Evolutionary conservation across 179 eudicot species (phyloP), one percentile per base, ranked within the genome.

Genomic region (Beta lomatogona): DNA sequence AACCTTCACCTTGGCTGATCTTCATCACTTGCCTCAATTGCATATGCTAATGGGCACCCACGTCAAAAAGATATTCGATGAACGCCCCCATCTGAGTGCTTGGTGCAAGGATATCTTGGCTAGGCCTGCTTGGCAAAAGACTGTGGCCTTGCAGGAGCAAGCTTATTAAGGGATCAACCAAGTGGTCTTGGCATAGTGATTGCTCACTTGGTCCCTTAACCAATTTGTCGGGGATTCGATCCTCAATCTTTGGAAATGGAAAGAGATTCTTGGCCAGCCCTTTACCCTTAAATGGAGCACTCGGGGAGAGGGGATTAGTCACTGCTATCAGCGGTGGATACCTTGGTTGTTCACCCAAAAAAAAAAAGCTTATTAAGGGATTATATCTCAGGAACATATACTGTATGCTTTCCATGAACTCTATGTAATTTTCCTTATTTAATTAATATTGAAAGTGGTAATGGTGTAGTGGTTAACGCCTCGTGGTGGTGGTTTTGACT

Each of bases 91-190:
- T 67, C 85, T 88, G 18, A 83, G 63, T 15, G 87, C 86, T 4
- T 90, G 93, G 93, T 77, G 83, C 41, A 22, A 75, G 61, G 78
- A 86, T 5, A 84, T 90, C 70, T 66, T 84, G 74, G 82, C 87
- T 75, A 83, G 93, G 55, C 91, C 88, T 3, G 77, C 91, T 31
- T 90, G 91, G 91, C 72, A 71, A 13, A 86, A 88, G 86, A 48
- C 70, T 55, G 4, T 53, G 65, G 54, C 18, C 41, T 25, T 31
- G 25, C 67, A 67, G 22, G 55, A 31, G 12, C 25, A 57, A 61
- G 70, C 41, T 36, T 45, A 64, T 65, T 25, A 25, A 25, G 28
- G 28, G 28, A 25, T 25, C 28, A 25, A 25, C 41, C 41, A 36
- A 36, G 3, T 36, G 2, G 41, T 36, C 41, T 36, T 36, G 41